These are phyloP conservation scores for Silene uniflora DNA, from an alignment of 148 eudicot species.

Conservation along the genomic window DNA sequence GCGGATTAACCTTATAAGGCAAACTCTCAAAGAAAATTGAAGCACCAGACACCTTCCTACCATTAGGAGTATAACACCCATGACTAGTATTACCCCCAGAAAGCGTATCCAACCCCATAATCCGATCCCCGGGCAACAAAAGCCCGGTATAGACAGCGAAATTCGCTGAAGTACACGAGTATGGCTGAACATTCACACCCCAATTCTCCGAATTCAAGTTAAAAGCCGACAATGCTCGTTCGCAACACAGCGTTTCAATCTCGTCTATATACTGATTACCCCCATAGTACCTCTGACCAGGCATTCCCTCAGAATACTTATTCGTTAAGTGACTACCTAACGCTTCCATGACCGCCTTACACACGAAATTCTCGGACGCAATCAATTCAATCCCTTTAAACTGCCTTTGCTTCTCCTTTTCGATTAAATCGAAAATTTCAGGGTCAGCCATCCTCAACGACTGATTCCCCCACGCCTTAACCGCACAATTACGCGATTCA, in stretches of 20 bases:
- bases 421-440: conserved; percentile 59
- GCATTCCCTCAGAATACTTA: conserved; percentile 86
- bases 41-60: conserved; percentile 83
- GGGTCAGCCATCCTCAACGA: conserved; percentile 58
- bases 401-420: conserved; percentile 74
- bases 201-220: conserved; percentile 52
- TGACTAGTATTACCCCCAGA: conserved; percentile 85
- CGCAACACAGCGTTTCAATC: conserved; percentile 65
- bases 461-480: conserved; percentile 73
- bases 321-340: conserved; percentile 78
- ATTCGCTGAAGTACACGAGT: conserved; percentile 82
- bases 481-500: conserved; percentile 45
- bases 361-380: conserved; percentile 89
- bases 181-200: conserved; percentile 95
- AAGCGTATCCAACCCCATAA: conserved; percentile 87
- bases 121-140: conserved; percentile 69
- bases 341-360: conserved; percentile 82
- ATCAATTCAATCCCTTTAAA: conserved; percentile 74
- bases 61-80: conserved; percentile 75
- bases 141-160: conserved; percentile 84
- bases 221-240: conserved; percentile 77
- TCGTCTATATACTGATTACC: conserved; percentile 84
- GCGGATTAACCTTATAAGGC: conserved; percentile 70
- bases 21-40: conserved; percentile 86
- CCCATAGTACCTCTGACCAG: conserved; percentile 81